Evolutionary conservation across 805 yeast species (phyloP).

Genomic region (Yamadazyma kitorensis): DNA sequence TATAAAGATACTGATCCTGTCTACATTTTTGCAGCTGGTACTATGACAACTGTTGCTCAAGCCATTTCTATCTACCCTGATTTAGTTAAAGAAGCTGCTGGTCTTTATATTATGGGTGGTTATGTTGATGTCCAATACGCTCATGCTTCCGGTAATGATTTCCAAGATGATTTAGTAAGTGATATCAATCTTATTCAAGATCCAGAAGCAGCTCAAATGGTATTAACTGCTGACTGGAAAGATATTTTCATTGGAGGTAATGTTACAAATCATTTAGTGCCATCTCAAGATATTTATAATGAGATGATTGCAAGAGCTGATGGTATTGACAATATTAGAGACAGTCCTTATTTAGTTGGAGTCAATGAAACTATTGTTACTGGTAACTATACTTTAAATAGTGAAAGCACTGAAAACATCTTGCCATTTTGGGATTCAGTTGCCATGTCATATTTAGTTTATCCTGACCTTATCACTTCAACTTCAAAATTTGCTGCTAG

Average conservation of each 20-base stretch:
- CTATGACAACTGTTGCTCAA: constrained; percentile 46
- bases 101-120: constrained; percentile 44
- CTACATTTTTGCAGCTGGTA: constrained; percentile 36
- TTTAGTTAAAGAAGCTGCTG: constrained; percentile 36
- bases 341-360: constrained; percentile 25
- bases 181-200: constrained; percentile 44
- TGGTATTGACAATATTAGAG: constrained; percentile 19
- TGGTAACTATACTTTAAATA: constrained; percentile 28
- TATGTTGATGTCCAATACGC: constrained; percentile 41
- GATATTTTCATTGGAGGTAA: constrained; percentile 39
- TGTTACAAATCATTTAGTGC: constrained; percentile 39
- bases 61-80: constrained; percentile 39
- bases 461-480: no score
- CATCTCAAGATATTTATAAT: constrained; percentile 37
- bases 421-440: constrained; percentile 45
- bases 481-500: no score
- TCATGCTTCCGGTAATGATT: constrained; percentile 23
- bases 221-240: constrained; percentile 39
- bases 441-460: constrained; percentile 34
- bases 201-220: constrained; percentile 46
- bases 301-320: constrained; percentile 34
- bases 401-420: constrained; percentile 24
- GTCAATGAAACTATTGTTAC: constrained; percentile 29
- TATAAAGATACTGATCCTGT: constrained; percentile 35
- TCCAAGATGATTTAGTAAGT: constrained; percentile 34